Conservation (phyloP, 1,284 basidiomycete species). For the Phylloporus sp. region DNA sequence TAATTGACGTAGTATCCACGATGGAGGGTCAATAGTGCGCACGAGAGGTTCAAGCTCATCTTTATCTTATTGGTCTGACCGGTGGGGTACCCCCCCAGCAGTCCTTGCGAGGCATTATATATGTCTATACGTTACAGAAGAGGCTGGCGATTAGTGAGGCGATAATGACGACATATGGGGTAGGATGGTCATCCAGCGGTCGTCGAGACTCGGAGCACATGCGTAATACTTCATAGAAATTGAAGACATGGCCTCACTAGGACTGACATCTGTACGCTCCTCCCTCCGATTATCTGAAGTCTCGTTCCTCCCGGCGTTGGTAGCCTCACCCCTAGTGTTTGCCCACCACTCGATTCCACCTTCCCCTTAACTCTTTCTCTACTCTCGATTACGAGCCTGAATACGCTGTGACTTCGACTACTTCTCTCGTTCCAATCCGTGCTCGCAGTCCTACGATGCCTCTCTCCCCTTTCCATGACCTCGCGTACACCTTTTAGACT, state of each 20-base stretch:
- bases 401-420: conserved; percentile 92
- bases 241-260: conserved; percentile 52
- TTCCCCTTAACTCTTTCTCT: conserved; percentile 61
- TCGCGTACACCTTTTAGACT: conserved; percentile 85
- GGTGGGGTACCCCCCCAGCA: no score
- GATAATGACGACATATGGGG: no score
- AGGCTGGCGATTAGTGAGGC: no score
- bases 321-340: conserved; percentile 60
- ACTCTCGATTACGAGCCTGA: conserved; percentile 86
- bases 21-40: no score
- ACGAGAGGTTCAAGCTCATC: no score
- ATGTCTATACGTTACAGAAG: no score
- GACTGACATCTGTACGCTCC: conserved; percentile 81
- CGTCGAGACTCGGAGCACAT: no score
- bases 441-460: conserved; percentile 87
- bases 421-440: conserved; percentile 98
- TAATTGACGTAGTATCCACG: no score
- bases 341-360: conserved; percentile 50
- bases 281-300: conserved; percentile 71
- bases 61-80: no score
- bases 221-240: conserved; percentile 10
- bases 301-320: conserved; percentile 69
- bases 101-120: no score
- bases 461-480: conserved; percentile 85
- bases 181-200: no score